Conservation (phyloP, 805 yeast species). For the Metschnikowia proteae region DNA sequence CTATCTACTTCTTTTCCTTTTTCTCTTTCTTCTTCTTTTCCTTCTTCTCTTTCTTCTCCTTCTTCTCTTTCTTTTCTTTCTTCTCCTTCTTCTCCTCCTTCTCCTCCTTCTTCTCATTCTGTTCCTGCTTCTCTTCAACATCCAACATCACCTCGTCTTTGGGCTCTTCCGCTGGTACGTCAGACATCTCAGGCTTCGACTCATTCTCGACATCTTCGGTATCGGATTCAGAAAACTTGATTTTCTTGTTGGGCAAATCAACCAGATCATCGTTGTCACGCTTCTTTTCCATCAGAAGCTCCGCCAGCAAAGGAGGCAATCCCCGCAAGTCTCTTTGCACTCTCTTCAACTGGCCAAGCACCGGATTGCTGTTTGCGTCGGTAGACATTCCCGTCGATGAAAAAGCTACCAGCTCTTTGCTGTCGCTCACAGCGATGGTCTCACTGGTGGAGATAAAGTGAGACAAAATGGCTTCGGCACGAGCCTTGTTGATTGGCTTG, state of each 20-base stretch:
- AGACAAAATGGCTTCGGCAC: slow-evolving; percentile 45
- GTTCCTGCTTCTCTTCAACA: neutral
- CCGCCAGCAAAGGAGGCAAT: slow-evolving; percentile 56
- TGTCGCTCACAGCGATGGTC: slow-evolving; percentile 27
- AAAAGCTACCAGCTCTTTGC: slow-evolving; percentile 21
- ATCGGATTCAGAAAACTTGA: slow-evolving; percentile 17
- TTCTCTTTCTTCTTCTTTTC: slow-evolving; percentile 21
- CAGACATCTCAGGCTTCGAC: neutral
- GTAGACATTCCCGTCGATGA: slow-evolving; percentile 30
- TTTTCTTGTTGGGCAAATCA: slow-evolving; percentile 23
- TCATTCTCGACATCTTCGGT: slow-evolving; percentile 7
- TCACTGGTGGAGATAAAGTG: slow-evolving; percentile 42
- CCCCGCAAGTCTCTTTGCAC: slow-evolving; percentile 78
- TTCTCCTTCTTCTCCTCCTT: neutral
- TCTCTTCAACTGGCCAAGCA: slow-evolving; percentile 62
- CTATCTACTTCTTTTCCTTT: slow-evolving; percentile 14
- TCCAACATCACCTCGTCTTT: slow-evolving; percentile 2
- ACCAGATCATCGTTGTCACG: slow-evolving; percentile 6
- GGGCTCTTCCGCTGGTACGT: slow-evolving; percentile 6
- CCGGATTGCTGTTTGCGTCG: slow-evolving; percentile 34
- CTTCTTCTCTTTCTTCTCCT: slow-evolving; percentile 10
- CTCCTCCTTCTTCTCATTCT: neutral
- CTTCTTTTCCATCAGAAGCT: slow-evolving; percentile 12
- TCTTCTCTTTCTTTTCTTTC: neutral
- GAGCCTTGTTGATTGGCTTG: slow-evolving; percentile 31